Base-by-base conservation (phyloP, 352 stramenopile genomes). In the Phytophthora citricola region DNA sequence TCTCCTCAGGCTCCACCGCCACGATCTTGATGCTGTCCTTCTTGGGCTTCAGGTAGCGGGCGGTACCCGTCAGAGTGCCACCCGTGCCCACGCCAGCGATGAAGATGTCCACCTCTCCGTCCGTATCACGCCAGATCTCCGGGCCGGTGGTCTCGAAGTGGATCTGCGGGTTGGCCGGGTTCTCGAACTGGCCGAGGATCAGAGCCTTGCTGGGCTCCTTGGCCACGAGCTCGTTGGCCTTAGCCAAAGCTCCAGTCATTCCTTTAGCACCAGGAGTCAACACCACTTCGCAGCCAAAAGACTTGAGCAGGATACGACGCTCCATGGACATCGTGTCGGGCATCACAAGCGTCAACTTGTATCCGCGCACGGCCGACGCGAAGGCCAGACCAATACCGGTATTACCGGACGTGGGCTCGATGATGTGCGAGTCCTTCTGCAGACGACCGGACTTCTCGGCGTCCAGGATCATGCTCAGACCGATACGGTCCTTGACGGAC, bases 271-370 rank as follows among this genome's bases (percentile, higher is more conserved):
- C 93, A n/a, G 94, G 93, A 6, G 94, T 98, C 12, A 99, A 81
- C 27, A 98, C 86, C 5, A 98, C 83, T 62, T 97, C 80, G 52
- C 88, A 95, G 49, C 92, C 93, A 51, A 97, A 97, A 1, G 94
- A 91, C 81, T 98, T 98, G 57, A 99, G 83, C 31, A 98, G 67
- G 44, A 99, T 97, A 31, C 94, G 93, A 66, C 95, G 91, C 79
- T 99, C 95, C 92, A 98, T 98, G 32, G 81, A 95, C 94, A 98
- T 98, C 46, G 85, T 94, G 81, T 98, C 94, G 10, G 95, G 95
- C 94, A 99, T 98, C 57, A 97, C 97, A 7, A 99, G 81, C 61
- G 96, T 97, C 36, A 98, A 70, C 65, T 95, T 92, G 79, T 97
- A 97, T 52, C 95, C 94, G 29, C 85, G 81, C 65, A 94, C 90